Evolutionary conservation across 2,329 filamentous ascomycete genomes (phyloP).

Genomic region (Trichoderma sp.): DNA sequence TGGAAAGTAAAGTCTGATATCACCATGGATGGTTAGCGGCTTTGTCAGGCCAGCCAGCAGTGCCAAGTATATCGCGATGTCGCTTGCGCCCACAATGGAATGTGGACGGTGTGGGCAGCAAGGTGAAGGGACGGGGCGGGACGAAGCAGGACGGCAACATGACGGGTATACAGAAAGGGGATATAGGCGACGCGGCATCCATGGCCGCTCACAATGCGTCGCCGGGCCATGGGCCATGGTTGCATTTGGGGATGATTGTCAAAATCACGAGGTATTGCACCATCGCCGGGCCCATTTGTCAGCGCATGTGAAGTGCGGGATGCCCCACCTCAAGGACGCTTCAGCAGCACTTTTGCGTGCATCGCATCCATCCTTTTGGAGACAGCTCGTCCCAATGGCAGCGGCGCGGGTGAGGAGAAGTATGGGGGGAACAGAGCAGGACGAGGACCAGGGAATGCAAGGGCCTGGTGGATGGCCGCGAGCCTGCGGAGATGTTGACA

Average conservation of each 20-base stretch:
- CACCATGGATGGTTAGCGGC: conserved; percentile 41
- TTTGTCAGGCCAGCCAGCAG: background rate
- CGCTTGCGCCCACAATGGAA: background rate
- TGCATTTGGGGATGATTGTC: conserved; percentile 18
- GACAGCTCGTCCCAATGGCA: conserved; percentile 22
- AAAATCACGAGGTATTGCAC: conserved; percentile 64
- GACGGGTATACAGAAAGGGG: conserved; percentile 16
- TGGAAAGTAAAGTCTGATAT: conserved; percentile 61
- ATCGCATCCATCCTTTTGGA: conserved; percentile 24
- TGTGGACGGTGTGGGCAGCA: conserved; percentile 3
- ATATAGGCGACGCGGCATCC: conserved; percentile 18
- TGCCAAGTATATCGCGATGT: conserved; percentile 9
- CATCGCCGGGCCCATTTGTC: conserved; percentile 55
- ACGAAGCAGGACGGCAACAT: background rate
- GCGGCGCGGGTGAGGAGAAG: conserved; percentile 4
- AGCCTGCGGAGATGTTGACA: conserved; percentile 19
- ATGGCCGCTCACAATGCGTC: conserved; percentile 21
- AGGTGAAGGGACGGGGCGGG: background rate
- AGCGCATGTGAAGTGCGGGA: conserved; percentile 36
- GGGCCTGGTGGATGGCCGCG: conserved; percentile 11
- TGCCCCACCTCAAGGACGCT: conserved; percentile 30
- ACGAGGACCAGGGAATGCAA: conserved; percentile 22
- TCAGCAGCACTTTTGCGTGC: conserved; percentile 35
- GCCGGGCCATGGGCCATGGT: background rate
- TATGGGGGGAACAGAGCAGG: conserved; percentile 21